Evolutionary conservation across 139 green algal genomes (phyloP), one percentile per base, ranked within the genome.

Genomic region (Coccomyxa sp.): DNA sequence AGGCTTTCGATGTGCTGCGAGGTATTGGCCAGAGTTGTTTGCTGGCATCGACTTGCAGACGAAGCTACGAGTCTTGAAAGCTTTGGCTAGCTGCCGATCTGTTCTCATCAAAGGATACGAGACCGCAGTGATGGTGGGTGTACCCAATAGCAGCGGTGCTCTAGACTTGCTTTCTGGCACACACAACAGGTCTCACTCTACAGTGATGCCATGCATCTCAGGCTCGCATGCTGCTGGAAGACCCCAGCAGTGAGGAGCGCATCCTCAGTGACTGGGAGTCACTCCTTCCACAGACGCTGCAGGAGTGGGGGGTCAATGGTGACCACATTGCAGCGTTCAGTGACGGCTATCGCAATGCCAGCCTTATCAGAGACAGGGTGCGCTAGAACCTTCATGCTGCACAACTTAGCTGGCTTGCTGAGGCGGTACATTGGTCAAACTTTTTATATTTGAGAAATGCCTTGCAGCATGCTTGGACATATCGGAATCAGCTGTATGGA

Each of bases 41-140:
- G 66, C 12, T 21, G 32, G 30, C 0, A 38, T 89, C 11, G n/a
- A 79, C 31, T 60, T 59, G 0, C 79, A 60, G 4, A 38, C 67
- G 76, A 60, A 76, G 17, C 38, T 82, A 21, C 74, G 81, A 28
- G 45, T 94, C 13, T 75, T 87, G 30, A 78, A 83, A 9, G 84
- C 82, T 4, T 78, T 95, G 75, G 79, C 85, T 0, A 57, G 59
- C 0, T 84, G 87, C 13, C 88, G 92, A 12, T 90, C 92, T 3
- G 88, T 90, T n/a, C 83, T 95, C 10, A 86, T 95, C 0, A 86
- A 90, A 1, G 92, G 92, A 10, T 93, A 86, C 63, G 92, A 95
- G 63, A 83, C 83, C 59, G 85, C 93, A 76, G 86, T 93, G 15
- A 93, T 93, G 91, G 90, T 83, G 30, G 1, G 74, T 76, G 38